Conservation (phyloP, 106 monocot species). For the Alisma plantagoaquatica region DNA sequence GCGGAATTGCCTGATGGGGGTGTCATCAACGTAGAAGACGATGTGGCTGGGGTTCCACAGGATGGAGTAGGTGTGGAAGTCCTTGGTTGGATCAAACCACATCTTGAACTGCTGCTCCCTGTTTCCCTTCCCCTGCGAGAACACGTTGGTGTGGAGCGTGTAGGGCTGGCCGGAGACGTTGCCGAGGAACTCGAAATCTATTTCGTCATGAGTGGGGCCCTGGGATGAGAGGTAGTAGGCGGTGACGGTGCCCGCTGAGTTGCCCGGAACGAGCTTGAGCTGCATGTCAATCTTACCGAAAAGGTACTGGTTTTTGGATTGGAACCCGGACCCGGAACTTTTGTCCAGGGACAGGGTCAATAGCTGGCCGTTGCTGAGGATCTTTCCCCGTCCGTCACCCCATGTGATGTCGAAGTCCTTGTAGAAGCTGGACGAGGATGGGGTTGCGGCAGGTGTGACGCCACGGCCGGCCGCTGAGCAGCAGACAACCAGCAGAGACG, state of each 20-base stretch:
- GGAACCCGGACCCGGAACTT: slow-evolving; percentile 13
- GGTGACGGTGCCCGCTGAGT: slow-evolving; percentile 18
- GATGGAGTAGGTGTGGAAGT: slow-evolving; percentile 18
- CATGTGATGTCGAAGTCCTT: slow-evolving; percentile 14
- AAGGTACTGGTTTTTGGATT: slow-evolving; percentile 12
- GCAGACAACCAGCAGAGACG: too few species aligned
- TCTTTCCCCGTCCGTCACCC: slow-evolving; percentile 8
- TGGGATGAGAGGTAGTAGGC: slow-evolving; percentile 6
- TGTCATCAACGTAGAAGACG: slow-evolving; percentile 7
- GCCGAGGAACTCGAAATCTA: slow-evolving; percentile 3
- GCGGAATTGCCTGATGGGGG: slow-evolving; percentile 8
- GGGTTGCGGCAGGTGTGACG: too few species aligned
- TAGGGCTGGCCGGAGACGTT: too few species aligned
- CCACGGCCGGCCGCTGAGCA: too few species aligned
- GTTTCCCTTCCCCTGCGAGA: slow-evolving; percentile 14
- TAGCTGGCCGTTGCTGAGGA: slow-evolving; percentile 1
- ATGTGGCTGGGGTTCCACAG: slow-evolving; percentile 14
- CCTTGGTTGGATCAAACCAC: slow-evolving; percentile 11
- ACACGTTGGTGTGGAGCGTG: slow-evolving; percentile 12
- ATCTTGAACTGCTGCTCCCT: slow-evolving; percentile 19
- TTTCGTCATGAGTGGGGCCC: neutral
- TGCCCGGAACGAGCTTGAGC: slow-evolving; percentile 16
- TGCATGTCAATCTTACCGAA: slow-evolving; percentile 15
- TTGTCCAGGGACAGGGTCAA: slow-evolving; percentile 14
- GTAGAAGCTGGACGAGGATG: slow-evolving; percentile 7